A percentile compares a stretch with the other conserved stretches of the same genome.
Conservation (phyloP, 345 rosid genomes). For the Hibiscus trionum region DNA sequence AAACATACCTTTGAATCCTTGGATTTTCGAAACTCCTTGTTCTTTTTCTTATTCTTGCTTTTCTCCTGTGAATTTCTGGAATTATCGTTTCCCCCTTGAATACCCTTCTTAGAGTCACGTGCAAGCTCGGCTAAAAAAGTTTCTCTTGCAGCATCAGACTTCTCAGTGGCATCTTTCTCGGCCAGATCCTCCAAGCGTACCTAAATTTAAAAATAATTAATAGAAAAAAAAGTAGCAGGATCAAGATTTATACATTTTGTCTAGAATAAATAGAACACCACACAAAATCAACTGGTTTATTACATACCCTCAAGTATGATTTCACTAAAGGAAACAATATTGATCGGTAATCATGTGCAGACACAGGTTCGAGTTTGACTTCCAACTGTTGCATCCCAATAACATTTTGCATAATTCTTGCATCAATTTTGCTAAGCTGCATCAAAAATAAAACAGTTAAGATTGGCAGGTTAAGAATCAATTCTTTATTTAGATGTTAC, state of each 20-base stretch:
- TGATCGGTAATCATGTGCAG: slow-evolving; percentile 57
- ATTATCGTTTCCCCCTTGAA: slow-evolving; percentile 51
- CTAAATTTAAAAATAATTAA: slow-evolving; percentile 27
- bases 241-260: neutral
- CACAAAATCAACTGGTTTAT: slow-evolving; percentile 13
- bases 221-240: slow-evolving; percentile 4
- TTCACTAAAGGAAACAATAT: slow-evolving; percentile 69
- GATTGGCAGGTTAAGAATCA: neutral
- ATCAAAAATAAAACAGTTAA: slow-evolving; percentile 18
- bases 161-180: slow-evolving; percentile 90
- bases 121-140: slow-evolving; percentile 94
- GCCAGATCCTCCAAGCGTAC: slow-evolving; percentile 84
- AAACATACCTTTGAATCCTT: slow-evolving; percentile 65
- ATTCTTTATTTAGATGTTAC: slow-evolving; percentile 1
- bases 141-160: slow-evolving; percentile 97
- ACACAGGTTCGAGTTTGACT: slow-evolving; percentile 64
- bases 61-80: slow-evolving; percentile 58
- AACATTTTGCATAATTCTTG: slow-evolving; percentile 59
- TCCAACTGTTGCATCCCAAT: slow-evolving; percentile 79
- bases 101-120: slow-evolving; percentile 68
- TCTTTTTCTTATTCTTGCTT: slow-evolving; percentile 79
- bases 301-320: slow-evolving; percentile 73
- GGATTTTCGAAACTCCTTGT: slow-evolving; percentile 54
- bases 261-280: neutral
- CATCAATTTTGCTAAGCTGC: slow-evolving; percentile 87